Base-by-base conservation (phyloP, 2,329 filamentous ascomycete species). In the Hirsutella rhossiliensis region DNA sequence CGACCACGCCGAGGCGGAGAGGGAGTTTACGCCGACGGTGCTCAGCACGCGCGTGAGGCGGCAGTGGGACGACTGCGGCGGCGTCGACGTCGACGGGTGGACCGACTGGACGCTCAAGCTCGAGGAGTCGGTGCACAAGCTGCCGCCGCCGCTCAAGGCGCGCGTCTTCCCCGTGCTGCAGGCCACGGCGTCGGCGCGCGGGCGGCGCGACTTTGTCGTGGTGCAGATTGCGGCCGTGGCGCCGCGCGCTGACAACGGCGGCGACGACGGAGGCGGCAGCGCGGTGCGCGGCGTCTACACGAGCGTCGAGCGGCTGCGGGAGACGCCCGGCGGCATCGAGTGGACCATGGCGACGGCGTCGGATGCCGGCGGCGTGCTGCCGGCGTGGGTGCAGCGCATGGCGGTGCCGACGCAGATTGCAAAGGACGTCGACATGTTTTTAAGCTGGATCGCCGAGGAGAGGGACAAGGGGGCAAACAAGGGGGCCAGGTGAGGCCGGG, bases 291-390 rank as follows among this genome's bases (percentile, higher is more conserved):
- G 75, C 4, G 65, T 67, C 11, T 87, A 87, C 53, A 75, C 70
- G 27, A 81, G 77, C 49, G 67, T 87, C 2, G 84, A 88, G 64
- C 64, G 75, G 39, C 63, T 83, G 30, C 63, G 71, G 45, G 64
- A 70, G 53, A 47, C 72, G 5, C 57, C 53, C 4, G 56, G 52
- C 17, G 48, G 31, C 31, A 12, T 85, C 40, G 79, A 83, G 60
- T 92, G 85, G 85, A 67, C 82, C 46, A 89, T 90, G 82, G 82
- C 78, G 9, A 89, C 84, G 11, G 75, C 80, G 11, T 83, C 79
- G 47, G 76, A 89, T 58, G 84, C 84, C 0, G 71, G 71, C 43
- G 85, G 85, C 0, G 60, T 72, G 27, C 54, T 89, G 45, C 85
- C 85, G 0, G 66, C 72, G 57, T 79, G 71, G 67, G 57, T 82